phyloP scores from a whole-genome alignment of 805 yeast genomes.

The Wickerhamomyces subpelliculosus region DNA sequence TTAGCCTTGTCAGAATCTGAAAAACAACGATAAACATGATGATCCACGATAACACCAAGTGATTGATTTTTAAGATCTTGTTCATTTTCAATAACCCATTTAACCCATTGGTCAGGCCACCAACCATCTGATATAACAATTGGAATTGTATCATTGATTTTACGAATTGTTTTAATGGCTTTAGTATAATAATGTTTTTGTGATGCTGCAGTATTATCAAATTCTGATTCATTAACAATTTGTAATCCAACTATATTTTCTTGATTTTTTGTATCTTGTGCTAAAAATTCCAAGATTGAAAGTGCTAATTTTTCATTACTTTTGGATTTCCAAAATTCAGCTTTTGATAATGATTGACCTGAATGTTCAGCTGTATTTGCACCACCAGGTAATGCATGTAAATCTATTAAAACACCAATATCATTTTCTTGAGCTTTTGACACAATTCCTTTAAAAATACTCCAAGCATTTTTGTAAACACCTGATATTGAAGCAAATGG shows the following conservation, averaged over 20 bases:
- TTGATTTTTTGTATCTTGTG: slow-evolving; percentile 43
- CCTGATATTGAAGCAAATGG: slow-evolving; percentile 47
- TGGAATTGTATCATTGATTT: slow-evolving; percentile 51
- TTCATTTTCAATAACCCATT: slow-evolving; percentile 47
- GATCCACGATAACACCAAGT: slow-evolving; percentile 69
- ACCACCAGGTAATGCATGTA: slow-evolving; percentile 90
- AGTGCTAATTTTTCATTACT: slow-evolving; percentile 38
- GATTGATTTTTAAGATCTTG: slow-evolving; percentile 26
- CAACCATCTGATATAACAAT: slow-evolving; percentile 88
- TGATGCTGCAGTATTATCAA: slow-evolving; percentile 42
- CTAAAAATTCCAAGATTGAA: slow-evolving; percentile 51
- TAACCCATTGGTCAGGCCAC: slow-evolving; percentile 78
- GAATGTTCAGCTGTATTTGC: slow-evolving; percentile 85
- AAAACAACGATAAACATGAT: slow-evolving; percentile 83
- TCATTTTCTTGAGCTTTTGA: slow-evolving; percentile 50
- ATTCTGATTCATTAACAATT: slow-evolving; percentile 78
- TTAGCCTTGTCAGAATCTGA: slow-evolving; percentile 65
- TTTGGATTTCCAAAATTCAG: slow-evolving; percentile 57
- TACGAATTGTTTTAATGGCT: slow-evolving; percentile 56
- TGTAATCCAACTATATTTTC: slow-evolving; percentile 81
- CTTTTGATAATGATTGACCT: slow-evolving; percentile 53
- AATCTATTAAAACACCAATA: slow-evolving; percentile 74
- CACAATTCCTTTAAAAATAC: slow-evolving; percentile 45
- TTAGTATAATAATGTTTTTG: slow-evolving; percentile 58
- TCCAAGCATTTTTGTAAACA: slow-evolving; percentile 77